Conservation (phyloP, 345 rosid species). For the Eucalyptus paniculata region DNA sequence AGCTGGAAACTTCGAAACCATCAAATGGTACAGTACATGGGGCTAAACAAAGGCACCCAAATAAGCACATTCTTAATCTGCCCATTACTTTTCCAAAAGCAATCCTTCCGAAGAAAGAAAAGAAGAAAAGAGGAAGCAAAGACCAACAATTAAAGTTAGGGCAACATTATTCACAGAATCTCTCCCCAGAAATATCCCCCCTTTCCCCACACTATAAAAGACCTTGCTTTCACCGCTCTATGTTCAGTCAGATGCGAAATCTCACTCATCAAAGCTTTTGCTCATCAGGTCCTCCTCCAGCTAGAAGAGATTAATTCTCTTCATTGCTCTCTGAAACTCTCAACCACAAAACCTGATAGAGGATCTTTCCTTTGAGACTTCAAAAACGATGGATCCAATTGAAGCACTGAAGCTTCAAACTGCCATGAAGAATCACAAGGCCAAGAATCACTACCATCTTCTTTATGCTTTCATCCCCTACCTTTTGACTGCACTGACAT, state of each 20-base stretch:
- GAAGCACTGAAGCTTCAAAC: background rate
- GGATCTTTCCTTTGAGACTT: background rate
- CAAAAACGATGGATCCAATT: background rate
- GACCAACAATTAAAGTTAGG: background rate
- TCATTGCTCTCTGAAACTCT: background rate
- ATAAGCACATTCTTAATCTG: background rate
- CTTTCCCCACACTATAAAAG: background rate
- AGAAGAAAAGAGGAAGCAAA: background rate
- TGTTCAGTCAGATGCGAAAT: slow-evolving; percentile 1
- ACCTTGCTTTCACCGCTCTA: background rate
- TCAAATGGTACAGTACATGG: background rate
- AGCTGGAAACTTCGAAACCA: background rate
- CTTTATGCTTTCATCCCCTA: slow-evolving; percentile 1
- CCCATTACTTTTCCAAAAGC: slow-evolving; percentile 6
- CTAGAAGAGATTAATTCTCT: background rate
- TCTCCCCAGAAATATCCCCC: background rate
- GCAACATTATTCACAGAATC: background rate
- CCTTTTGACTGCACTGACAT: slow-evolving; percentile 10
- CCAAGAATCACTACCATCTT: background rate
- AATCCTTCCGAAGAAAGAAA: background rate
- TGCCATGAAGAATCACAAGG: slow-evolving; percentile 8
- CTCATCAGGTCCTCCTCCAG: background rate
- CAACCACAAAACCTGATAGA: background rate
- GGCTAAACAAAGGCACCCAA: background rate
- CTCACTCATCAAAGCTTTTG: background rate